Evolutionary conservation across 2,329 filamentous ascomycete genomes (phyloP).

Genomic region (Ascochyta clinopodiicola): DNA sequence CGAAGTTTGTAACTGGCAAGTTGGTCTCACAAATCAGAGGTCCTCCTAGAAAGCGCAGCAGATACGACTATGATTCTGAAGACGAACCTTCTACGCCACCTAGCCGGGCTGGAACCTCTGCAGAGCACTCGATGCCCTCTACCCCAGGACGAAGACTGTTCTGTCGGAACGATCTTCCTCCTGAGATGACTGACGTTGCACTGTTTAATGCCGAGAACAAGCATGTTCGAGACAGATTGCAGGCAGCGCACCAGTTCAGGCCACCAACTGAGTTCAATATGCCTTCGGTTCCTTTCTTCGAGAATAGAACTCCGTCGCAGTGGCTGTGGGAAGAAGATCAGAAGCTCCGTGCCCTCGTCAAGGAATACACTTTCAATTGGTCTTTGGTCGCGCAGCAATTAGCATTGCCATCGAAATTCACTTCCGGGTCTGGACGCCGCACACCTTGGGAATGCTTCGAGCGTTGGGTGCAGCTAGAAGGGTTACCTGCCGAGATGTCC

Average conservation of each 20-base stretch:
- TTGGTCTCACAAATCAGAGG: constrained; percentile 72
- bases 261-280: constrained; percentile 91
- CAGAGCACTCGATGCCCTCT: constrained; percentile 51
- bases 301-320: constrained; percentile 83
- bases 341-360: constrained; percentile 81
- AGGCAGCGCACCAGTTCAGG: constrained; percentile 89
- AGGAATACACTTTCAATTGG: constrained; percentile 98
- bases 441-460: constrained; percentile 99
- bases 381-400: constrained; percentile 87
- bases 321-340: constrained; percentile 93
- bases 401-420: constrained; percentile 74
- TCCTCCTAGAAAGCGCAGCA: constrained; percentile 76
- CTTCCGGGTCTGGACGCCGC: constrained; percentile 85
- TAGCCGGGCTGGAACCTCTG: constrained; percentile 49
- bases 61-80: constrained; percentile 82
- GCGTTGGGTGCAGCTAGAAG: constrained; percentile 91
- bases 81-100: constrained; percentile 57
- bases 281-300: constrained; percentile 90
- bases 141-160: constrained; percentile 49
- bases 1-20: constrained; percentile 83
- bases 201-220: constrained; percentile 91
- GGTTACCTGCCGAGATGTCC: constrained; percentile 88
- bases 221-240: constrained; percentile 84
- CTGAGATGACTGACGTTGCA: constrained; percentile 78
- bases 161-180: constrained; percentile 60